Evolutionary conservation across 139 green algal species (phyloP), one percentile per base, ranked within the genome.

Genomic region (Coccomyxa sp.): DNA sequence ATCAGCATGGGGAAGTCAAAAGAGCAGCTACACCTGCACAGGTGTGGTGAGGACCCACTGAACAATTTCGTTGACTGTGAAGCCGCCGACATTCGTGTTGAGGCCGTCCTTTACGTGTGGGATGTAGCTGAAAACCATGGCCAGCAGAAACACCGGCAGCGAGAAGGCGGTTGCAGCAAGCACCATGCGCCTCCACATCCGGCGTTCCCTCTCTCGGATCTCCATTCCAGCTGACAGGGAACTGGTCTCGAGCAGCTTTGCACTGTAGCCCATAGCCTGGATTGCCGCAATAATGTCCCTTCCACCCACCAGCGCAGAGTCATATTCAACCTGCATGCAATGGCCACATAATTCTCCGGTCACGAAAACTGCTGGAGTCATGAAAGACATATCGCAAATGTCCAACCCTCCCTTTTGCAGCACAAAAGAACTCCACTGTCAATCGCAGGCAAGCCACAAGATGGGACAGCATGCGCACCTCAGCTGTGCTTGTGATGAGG

Each of bases 1-100:
- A 51, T 51, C 7, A 51, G 38, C 3, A 7, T 51, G 38, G 38
- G 38, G 21, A 9, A 71, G 21, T 28, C 63, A 71, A 71, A 11
- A 71, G 1, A 28, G 25, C 23, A n/a, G 30, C 14, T 15, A 0
- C 76, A 80, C 76, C 76, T 80, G 93, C 59, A 98, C 96, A 0
- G 95, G 96, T 1, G 95, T 98, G 30, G 92, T 88, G 16, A 99
- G 86, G 15, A 81, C 84, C 84, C 89, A 96, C 85, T 98, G 98
- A 79, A 97, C 74, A 27, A 98, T 75, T 80, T 93, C 85, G 79
- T 91, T 88, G 30, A 96, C 81, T 0, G 92, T 91, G 60, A 99
- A 94, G 45, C 91, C 89, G 0, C 89, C 51, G 59, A 98, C 28
- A 27, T 88, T 83, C 58, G 59, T 66, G 31, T 76, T 60, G 81